A percentile compares a stretch with the other conserved stretches of the same genome.
These are phyloP conservation scores for Penicillium sp. DNA, from an alignment of 2,329 filamentous ascomycete genomes.

Conservation along the genomic window DNA sequence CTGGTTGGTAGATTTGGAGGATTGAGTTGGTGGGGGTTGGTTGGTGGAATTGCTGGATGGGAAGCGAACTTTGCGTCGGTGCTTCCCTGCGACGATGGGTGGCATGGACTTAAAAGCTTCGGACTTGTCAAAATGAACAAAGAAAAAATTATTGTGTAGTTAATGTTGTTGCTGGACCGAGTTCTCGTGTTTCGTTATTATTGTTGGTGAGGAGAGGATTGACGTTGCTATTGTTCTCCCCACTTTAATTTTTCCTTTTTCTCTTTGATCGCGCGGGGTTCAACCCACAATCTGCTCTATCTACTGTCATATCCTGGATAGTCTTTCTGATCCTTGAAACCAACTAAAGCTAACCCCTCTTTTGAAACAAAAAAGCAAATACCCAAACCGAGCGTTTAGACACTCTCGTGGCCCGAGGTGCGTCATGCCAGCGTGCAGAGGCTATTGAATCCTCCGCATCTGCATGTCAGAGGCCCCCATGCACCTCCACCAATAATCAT, in stretches of 20 bases:
- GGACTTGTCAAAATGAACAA: not conserved
- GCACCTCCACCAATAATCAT: conserved; percentile 3
- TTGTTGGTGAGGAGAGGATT: not conserved
- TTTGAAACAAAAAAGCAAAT: not conserved
- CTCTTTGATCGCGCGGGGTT: not conserved
- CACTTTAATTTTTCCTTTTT: conserved; percentile 5
- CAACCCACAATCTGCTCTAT: not conserved
- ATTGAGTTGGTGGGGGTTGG: conserved; percentile 19
- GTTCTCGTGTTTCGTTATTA: not conserved
- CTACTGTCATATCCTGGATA: not conserved
- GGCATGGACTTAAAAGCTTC: conserved; percentile 28
- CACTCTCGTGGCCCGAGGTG: conserved; percentile 8
- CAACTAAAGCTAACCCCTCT: not conserved
- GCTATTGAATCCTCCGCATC: conserved; percentile 17
- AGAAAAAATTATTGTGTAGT: not conserved
- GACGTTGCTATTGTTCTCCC: conserved; percentile 12
- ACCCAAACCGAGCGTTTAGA: not conserved
- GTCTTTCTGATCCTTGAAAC: not conserved
- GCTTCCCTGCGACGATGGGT: conserved; percentile 33
- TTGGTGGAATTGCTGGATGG: conserved; percentile 30
- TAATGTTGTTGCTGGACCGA: not conserved
- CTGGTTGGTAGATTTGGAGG: conserved; percentile 16
- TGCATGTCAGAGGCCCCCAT: conserved; percentile 15
- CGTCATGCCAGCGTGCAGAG: conserved; percentile 17
- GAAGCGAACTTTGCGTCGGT: conserved; percentile 43